Base-by-base conservation (phyloP, 202 grass and related monocot genomes). In the Musa balbisiana region DNA sequence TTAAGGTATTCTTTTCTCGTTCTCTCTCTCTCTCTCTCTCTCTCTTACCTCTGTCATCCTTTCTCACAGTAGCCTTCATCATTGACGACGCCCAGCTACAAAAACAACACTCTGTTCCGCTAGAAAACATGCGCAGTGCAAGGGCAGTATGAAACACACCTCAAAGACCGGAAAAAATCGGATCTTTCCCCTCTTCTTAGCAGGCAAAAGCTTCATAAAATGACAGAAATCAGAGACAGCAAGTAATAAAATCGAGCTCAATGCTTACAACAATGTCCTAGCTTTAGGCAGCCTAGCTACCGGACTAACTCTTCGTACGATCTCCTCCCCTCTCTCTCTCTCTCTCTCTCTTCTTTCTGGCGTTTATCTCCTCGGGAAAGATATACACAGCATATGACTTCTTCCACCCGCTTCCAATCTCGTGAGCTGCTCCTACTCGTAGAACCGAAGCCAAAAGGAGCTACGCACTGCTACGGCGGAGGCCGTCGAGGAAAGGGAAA, bases 151-250 rank as follows among this genome's bases (percentile, higher is more conserved):
- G 63, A 70, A 49, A n/a, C 17, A 3, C 67, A 20, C 67, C 67
- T 70, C 33, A 51, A 70, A 70, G 67, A 51, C 50, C 67, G 67
- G 10, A 70, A 70, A 70, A 51, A 2, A 21, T 70, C 43, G 67
- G 43, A 70, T 51, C 67, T 74, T 74, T 55, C 24, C 15, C 72
- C 9, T 62, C 58, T 62, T 19, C 49, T 23, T 53, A 21, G 2
- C 69, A 71, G 16, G 29, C 62, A 27, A 43, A 43, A 43, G 15
- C 12, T 51, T n/a, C 14, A 52, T 53, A 21, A 11, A 0, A 19
- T 4, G 69, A 53, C 71, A 73, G 53, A 26, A 13, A 10, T 26
- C 19, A 73, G 72, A 11, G 70, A 53, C 70, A 53, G 51, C 11
- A 4, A 72, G 70, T 72, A 53, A 53, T 23, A 23, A 72, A 24